phyloP scores from a whole-genome alignment of 257 asterid species.

The Knoxia roxburghii region DNA sequence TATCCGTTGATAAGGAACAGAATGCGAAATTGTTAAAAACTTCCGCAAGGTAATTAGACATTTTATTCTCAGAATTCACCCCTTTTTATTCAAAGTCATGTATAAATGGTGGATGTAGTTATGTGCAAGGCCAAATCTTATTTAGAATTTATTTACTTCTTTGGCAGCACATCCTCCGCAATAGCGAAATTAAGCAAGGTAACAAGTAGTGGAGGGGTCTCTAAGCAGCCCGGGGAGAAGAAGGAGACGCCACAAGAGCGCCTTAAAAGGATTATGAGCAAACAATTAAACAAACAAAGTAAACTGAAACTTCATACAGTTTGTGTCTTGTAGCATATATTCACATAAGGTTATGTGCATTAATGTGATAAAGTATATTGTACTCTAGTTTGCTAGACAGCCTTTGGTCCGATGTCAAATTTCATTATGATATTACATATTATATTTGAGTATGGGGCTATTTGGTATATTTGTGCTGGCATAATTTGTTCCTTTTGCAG shows the following conservation, averaged over 20 bases:
- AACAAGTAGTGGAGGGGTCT: constrained; percentile 51
- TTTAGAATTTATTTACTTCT: constrained; percentile 10
- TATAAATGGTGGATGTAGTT: neutral
- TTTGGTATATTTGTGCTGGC: constrained; percentile 11
- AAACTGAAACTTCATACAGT: constrained; percentile 38
- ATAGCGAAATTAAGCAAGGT: constrained; percentile 76
- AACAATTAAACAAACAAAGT: constrained; percentile 97
- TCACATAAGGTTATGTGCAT: constrained; percentile 10
- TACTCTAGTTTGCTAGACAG: neutral
- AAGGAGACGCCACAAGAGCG: constrained; percentile 99
- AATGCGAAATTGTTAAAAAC: constrained; percentile 55
- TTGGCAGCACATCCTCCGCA: constrained; percentile 82
- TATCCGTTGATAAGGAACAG: constrained; percentile 69
- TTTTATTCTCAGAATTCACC: neutral
- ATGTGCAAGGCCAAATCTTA: neutral
- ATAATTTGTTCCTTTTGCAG: constrained; percentile 38
- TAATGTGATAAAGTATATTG: constrained; percentile 1
- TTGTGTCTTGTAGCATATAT: constrained; percentile 34
- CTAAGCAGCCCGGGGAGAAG: constrained; percentile 87
- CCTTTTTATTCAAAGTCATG: constrained; percentile 7
- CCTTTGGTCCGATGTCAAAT: too few relatives aligned
- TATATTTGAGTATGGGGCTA: constrained; percentile 14
- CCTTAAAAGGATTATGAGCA: constrained; percentile 93
- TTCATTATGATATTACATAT: constrained; percentile 1
- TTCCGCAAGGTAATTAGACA: constrained; percentile 40